A percentile compares a stretch with the other conserved stretches of the same genome.
Evolutionary conservation across 192 early-diverging fungal species (phyloP).

Genomic region (Backusella sp.): DNA sequence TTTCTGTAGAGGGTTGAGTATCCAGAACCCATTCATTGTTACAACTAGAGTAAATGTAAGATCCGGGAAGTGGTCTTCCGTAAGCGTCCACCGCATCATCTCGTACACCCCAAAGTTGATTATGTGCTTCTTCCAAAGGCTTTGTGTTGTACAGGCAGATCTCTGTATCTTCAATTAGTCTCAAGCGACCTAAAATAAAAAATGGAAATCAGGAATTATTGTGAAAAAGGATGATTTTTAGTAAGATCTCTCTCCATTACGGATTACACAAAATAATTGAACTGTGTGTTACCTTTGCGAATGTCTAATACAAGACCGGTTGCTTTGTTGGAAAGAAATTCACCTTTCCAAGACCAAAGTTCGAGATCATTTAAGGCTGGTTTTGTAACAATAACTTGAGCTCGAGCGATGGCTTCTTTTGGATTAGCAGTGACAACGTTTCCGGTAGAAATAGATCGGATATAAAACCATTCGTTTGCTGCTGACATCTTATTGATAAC

Average conservation of each 20-base stretch:
- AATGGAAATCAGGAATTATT: not conserved
- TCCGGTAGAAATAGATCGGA: constrained; percentile 27
- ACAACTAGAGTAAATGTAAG: constrained; percentile 24
- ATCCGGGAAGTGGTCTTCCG: constrained; percentile 21
- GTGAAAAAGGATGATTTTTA: not conserved
- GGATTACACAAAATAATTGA: not conserved
- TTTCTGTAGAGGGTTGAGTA: constrained; percentile 8
- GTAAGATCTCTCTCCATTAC: not conserved
- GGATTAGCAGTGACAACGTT: constrained; percentile 25
- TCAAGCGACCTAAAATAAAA: constrained; percentile 33
- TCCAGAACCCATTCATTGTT: constrained; percentile 37
- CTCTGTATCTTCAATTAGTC: constrained; percentile 43
- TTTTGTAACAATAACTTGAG: constrained; percentile 22
- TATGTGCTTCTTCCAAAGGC: constrained; percentile 22
- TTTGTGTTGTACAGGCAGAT: constrained; percentile 32
- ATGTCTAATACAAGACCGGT: constrained; percentile 32
- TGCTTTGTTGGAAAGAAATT: constrained; percentile 31
- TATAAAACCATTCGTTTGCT: constrained; percentile 34
- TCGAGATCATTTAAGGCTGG: constrained; percentile 17
- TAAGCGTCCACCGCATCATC: constrained; percentile 13
- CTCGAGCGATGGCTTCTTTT: constrained; percentile 7
- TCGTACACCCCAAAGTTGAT: constrained; percentile 32
- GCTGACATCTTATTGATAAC: not conserved
- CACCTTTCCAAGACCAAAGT: constrained; percentile 34
- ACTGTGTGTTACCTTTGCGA: constrained; percentile 31